These are phyloP conservation scores for Simmondsia chinensis DNA, from an alignment of 148 eudicot genomes.

Conservation along the genomic window DNA sequence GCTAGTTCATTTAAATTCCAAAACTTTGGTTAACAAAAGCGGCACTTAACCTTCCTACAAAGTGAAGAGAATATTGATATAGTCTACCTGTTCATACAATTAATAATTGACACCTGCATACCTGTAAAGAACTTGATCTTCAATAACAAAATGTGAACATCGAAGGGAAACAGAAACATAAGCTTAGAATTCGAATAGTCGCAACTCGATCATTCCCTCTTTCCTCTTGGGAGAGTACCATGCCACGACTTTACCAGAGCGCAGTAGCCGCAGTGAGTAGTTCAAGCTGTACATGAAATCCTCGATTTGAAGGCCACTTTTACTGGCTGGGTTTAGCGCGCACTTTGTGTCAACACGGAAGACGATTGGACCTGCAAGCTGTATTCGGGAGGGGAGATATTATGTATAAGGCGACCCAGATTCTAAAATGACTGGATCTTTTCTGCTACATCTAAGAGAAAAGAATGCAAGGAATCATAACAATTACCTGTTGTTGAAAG, in stretches of 20 bases:
- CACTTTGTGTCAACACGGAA: conserved; percentile 63
- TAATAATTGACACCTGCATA: too few relatives aligned
- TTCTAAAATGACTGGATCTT: too few relatives aligned
- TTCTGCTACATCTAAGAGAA: neutral
- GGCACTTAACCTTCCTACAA: too few relatives aligned
- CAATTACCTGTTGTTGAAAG: conserved; percentile 76
- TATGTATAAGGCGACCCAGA: neutral
- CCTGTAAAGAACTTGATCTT: too few relatives aligned
- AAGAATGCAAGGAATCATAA: neutral
- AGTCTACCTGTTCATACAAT: too few relatives aligned
- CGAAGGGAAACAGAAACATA: too few relatives aligned
- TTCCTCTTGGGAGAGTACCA: conserved; percentile 83
- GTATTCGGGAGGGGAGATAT: conserved; percentile 8
- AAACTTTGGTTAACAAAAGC: too few relatives aligned
- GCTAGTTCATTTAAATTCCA: too few relatives aligned
- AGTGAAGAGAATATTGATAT: too few relatives aligned
- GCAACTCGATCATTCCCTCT: conserved; percentile 75
- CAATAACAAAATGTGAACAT: too few relatives aligned
- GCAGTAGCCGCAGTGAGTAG: conserved; percentile 45
- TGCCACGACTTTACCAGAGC: conserved; percentile 74
- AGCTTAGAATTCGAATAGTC: conserved; percentile 48
- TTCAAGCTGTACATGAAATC: conserved; percentile 67
- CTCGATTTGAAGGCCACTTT: conserved; percentile 33
- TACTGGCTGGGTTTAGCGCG: conserved; percentile 26
- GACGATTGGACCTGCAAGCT: conserved; percentile 74